Evolutionary conservation across 352 stramenopile species (phyloP).

Genomic region (Globisporangium alternatum): DNA sequence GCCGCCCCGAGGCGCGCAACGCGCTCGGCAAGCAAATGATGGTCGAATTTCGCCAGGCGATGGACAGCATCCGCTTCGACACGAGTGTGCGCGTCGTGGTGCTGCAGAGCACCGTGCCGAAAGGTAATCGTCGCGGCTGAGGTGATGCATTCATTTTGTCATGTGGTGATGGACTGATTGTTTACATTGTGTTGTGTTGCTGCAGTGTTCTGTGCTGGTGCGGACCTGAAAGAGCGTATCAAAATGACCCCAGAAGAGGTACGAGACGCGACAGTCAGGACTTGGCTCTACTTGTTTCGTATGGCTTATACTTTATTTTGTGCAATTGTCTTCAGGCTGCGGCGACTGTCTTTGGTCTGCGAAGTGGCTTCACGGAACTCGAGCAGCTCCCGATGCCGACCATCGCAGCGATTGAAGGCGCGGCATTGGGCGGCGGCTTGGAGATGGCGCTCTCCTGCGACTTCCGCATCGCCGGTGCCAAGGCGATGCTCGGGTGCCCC

Average conservation of each 20-base stretch:
- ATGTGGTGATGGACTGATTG: neutral
- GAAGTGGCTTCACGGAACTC: slow-evolving; percentile 82
- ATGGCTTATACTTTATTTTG: neutral
- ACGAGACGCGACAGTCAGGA: neutral
- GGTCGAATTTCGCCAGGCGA: slow-evolving; percentile 63
- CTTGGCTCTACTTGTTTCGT: neutral
- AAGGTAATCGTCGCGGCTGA: slow-evolving; percentile 21
- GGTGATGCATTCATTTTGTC: neutral
- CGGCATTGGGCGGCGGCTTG: slow-evolving; percentile 88
- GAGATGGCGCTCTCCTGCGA: slow-evolving; percentile 92
- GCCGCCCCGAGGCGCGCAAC: slow-evolving; percentile 67
- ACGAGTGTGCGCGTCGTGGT: slow-evolving; percentile 77
- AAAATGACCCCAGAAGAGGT: slow-evolving; percentile 87
- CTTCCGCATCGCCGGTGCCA: slow-evolving; percentile 86
- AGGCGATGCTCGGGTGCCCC: slow-evolving; percentile 85
- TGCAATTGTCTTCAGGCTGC: slow-evolving; percentile 29
- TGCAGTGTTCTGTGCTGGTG: slow-evolving; percentile 86
- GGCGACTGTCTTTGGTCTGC: slow-evolving; percentile 69
- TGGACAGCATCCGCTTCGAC: slow-evolving; percentile 67
- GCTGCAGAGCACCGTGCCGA: slow-evolving; percentile 65
- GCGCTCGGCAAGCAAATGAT: slow-evolving; percentile 82
- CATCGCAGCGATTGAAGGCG: slow-evolving; percentile 91
- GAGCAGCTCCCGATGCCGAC: slow-evolving; percentile 90
- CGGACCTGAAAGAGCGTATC: slow-evolving; percentile 89
- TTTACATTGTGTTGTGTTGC: neutral